Evolutionary conservation across 768 basidiomycete genomes (phyloP).

Genomic region (Boletus speciosus): DNA sequence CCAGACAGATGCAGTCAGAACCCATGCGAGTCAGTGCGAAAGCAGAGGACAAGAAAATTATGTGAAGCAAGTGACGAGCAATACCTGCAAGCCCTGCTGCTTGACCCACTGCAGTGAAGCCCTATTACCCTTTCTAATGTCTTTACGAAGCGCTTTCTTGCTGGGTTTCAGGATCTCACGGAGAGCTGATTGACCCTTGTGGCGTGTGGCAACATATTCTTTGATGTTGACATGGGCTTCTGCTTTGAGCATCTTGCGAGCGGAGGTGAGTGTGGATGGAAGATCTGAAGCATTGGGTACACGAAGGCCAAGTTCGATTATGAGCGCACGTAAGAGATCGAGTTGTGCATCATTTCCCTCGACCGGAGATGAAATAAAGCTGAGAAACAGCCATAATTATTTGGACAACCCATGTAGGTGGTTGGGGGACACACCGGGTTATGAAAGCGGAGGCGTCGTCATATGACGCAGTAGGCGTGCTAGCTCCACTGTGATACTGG

Average conservation of each 20-base stretch:
- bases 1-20: neutral
- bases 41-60: conserved; percentile 14
- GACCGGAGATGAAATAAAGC: conserved; percentile 22
- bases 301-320: conserved; percentile 70
- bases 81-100: conserved; percentile 56
- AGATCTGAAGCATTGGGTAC: conserved; percentile 42
- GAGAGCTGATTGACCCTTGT: conserved; percentile 59
- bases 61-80: conserved; percentile 51
- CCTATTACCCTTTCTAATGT: conserved; percentile 48
- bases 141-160: conserved; percentile 57
- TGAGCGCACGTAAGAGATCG: conserved; percentile 65
- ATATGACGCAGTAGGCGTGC: conserved; percentile 20
- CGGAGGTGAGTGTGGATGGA: conserved; percentile 60
- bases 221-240: conserved; percentile 67
- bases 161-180: conserved; percentile 60
- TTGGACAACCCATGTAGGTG: neutral
- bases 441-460: conserved; percentile 28
- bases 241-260: conserved; percentile 63
- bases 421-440: conserved; percentile 16
- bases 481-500: conserved; percentile 5
- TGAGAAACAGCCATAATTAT: conserved; percentile 3
- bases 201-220: conserved; percentile 68
- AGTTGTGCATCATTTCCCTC: conserved; percentile 36
- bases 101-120: conserved; percentile 59
- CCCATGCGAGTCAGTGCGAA: neutral